Conservation (phyloP, 2,329 filamentous ascomycete genomes). For the Talaromyces sp. region DNA sequence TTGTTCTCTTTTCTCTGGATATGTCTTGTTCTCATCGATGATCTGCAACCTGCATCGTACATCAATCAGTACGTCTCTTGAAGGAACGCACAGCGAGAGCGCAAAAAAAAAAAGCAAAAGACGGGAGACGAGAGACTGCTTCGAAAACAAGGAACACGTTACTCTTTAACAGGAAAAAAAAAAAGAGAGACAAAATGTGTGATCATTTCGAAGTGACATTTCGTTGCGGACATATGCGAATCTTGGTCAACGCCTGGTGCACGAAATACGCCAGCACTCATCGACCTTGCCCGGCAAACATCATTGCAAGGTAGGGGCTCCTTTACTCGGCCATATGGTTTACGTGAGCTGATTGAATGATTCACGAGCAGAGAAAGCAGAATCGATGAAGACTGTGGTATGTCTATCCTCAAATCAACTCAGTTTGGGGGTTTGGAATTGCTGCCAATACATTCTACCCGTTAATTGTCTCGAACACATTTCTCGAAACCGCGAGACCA, state of each 20-base stretch:
- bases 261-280: slow-evolving; percentile 9
- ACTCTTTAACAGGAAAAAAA: not conserved
- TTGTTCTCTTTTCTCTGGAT: not conserved
- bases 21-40: not conserved
- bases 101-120: not conserved
- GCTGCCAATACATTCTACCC: not conserved
- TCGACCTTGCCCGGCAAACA: slow-evolving; percentile 12
- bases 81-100: not conserved
- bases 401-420: no score
- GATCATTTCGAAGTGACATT: slow-evolving; percentile 17
- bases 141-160: not conserved
- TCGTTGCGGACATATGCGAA: slow-evolving; percentile 15
- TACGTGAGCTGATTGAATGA: not conserved
- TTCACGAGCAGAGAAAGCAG: slow-evolving; percentile 7
- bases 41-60: not conserved
- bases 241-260: slow-evolving; percentile 15
- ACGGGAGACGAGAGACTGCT: no score
- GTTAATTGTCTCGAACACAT: not conserved
- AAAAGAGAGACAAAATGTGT: slow-evolving; percentile 12
- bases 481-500: not conserved
- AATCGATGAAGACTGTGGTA: slow-evolving; percentile 16
- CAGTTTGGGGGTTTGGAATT: not conserved
- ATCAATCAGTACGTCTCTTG: not conserved
- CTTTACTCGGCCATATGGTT: not conserved
- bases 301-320: slow-evolving; percentile 2